Base-by-base conservation (phyloP, 495 filamentous ascomycete species). In the Aspergillus kassunensis region DNA sequence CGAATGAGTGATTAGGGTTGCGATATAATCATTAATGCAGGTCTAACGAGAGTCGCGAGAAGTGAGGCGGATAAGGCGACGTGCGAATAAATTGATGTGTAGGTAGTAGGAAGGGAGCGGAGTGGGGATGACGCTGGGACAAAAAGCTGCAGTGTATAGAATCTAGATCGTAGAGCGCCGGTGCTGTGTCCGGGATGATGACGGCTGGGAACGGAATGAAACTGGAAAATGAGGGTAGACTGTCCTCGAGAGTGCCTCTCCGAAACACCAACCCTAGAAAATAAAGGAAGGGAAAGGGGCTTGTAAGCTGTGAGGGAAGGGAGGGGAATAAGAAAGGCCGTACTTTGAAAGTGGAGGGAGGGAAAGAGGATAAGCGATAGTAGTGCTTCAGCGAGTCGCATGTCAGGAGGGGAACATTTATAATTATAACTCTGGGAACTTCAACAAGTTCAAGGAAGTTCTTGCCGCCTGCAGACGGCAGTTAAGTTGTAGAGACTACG, bases 311-410 rank as follows among this genome's bases (percentile, higher is more conserved):
- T n/a, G n/a, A 39, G 35, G 21, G 44, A 41, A 44, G 39, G 35
- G 25, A 34, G 41, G 13, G 13, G 24, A 35, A 44, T 50, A 33
- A 34, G 21, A 39, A 44, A 25, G 27, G 44, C 48, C 41, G 50
- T 49, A 50, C 47, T n/a, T n/a, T 53, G 40, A 27, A 25, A 50
- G 51, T 54, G 51, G 44, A 54, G 41, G 50, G 44, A 54, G 41
- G 50, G 34, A 54, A 33, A 42, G 52, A 51, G 56, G 51, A 44
- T 54, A 60, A 57, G 54, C 54, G 54, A 60, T 49, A 48, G 40
- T 44, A 51, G 35, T 40, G 40, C 42, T 53, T 53, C 51, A 50
- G 43, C 46, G 49, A 48, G 57, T 50, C 56, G 49, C 31, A 58
- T 57, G 45, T 20, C 50, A 50, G 50, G 31, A 46, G 24, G 55